These are phyloP conservation scores for Colletotrichum tofieldiae DNA, from an alignment of 2,329 filamentous ascomycete genomes.

Conservation along the genomic window DNA sequence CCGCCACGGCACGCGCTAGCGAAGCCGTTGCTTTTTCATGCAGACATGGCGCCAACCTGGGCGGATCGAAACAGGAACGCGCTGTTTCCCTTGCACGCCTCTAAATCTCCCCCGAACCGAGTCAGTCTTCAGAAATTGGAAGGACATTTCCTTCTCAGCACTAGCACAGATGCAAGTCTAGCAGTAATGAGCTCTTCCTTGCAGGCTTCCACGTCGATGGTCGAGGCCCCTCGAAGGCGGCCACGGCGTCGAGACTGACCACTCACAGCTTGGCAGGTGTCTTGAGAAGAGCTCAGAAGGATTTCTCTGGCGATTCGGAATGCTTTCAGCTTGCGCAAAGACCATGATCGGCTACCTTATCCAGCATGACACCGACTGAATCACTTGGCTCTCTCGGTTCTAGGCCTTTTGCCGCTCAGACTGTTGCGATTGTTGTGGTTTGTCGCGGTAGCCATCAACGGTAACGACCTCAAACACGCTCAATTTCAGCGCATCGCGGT, in stretches of 20 bases:
- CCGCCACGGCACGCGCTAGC: conserved; percentile 35
- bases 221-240: neutral
- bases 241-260: neutral
- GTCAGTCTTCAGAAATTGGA: conserved; percentile 11
- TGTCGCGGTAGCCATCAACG: neutral
- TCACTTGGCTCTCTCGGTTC: neutral
- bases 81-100: conserved; percentile 12
- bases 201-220: conserved; percentile 14
- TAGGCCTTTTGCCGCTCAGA: conserved; percentile 25
- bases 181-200: neutral
- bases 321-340: conserved; percentile 21
- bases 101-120: conserved; percentile 10
- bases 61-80: conserved; percentile 31
- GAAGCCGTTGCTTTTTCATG: conserved; percentile 30
- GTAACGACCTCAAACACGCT: conserved; percentile 15
- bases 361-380: conserved; percentile 24
- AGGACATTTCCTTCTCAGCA: neutral
- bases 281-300: neutral
- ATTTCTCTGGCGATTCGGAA: neutral
- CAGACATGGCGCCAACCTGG: conserved; percentile 6
- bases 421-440: neutral
- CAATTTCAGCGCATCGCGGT: neutral
- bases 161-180: conserved; percentile 33
- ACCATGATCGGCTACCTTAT: neutral
- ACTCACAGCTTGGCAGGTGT: conserved; percentile 24